Conservation (phyloP, 2,329 filamentous ascomycete species). For the Monosporascus sp. region DNA sequence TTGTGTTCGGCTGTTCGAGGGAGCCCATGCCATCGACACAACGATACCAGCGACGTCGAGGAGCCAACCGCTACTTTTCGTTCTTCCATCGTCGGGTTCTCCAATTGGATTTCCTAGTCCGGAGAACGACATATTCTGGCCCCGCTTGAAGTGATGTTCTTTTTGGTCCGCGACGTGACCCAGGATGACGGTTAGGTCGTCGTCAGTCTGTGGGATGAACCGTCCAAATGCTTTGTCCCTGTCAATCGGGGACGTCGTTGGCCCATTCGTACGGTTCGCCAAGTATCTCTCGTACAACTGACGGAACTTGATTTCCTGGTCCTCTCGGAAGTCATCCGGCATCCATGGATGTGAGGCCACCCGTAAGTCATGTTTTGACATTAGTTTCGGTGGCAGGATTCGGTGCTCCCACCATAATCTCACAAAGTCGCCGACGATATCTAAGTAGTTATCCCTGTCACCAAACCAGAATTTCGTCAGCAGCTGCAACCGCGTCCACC, state of each 20-base stretch:
- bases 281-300: conserved; percentile 19
- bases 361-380: conserved; percentile 9
- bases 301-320: conserved; percentile 17
- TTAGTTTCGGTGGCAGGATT: conserved; percentile 24
- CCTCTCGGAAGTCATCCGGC: conserved; percentile 15
- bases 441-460: conserved; percentile 17
- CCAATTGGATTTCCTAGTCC: conserved; percentile 17
- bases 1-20: conserved; percentile 28
- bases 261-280: conserved; percentile 8
- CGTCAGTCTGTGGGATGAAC: conserved; percentile 18
- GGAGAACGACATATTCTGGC: conserved; percentile 19
- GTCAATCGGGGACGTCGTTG: conserved; percentile 16
- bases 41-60: conserved; percentile 51
- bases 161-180: conserved; percentile 23
- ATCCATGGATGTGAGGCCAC: conserved; percentile 24
- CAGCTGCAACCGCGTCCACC: conserved; percentile 25
- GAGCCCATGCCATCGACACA: conserved; percentile 49
- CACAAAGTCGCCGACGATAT: conserved; percentile 18
- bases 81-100: conserved; percentile 7
- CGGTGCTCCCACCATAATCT: conserved; percentile 24
- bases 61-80: conserved; percentile 40
- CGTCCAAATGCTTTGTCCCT: conserved; percentile 16
- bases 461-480: conserved; percentile 26
- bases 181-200: conserved; percentile 18
- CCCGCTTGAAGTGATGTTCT: conserved; percentile 18